phyloP scores from a whole-genome alignment of 2,329 filamentous ascomycete genomes.

The Blumeria hordei region DNA sequence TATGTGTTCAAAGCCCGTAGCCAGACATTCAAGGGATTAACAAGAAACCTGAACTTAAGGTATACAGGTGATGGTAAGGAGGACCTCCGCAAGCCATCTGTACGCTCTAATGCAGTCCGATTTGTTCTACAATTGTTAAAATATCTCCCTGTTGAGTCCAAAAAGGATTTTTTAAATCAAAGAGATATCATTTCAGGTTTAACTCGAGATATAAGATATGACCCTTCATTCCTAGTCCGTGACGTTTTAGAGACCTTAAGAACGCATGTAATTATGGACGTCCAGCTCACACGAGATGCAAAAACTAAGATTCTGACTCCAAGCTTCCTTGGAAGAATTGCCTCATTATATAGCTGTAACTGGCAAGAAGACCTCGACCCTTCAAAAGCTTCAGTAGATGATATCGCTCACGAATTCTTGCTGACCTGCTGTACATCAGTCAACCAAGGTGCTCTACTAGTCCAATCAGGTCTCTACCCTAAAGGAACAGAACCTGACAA shows the following conservation, averaged over 20 bases:
- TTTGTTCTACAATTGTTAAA: conserved; percentile 61
- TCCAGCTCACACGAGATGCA: conserved; percentile 42
- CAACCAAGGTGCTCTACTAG: conserved; percentile 48
- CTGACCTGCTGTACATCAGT: conserved; percentile 49
- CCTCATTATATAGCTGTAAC: conserved; percentile 42
- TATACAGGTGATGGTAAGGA: conserved; percentile 32
- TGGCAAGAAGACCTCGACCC: conserved; percentile 19
- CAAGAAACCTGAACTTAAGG: conserved; percentile 56
- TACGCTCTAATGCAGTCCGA: conserved; percentile 60
- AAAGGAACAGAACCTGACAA: conserved; percentile 40
- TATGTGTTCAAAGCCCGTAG: conserved; percentile 56
- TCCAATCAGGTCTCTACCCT: conserved; percentile 67
- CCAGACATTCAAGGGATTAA: conserved; percentile 56
- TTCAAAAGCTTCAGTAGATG: conserved; percentile 30
- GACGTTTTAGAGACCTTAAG: conserved; percentile 53
- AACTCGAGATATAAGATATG: conserved; percentile 53
- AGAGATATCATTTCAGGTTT: conserved; percentile 42
- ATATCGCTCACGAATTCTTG: conserved; percentile 53
- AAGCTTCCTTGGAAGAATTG: conserved; percentile 45
- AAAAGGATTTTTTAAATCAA: conserved; percentile 62
- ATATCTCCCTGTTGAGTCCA: conserved; percentile 52
- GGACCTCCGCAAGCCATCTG: conserved; percentile 45
- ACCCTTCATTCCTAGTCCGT: conserved; percentile 48
- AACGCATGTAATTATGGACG: conserved; percentile 48
- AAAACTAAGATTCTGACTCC: conserved; percentile 60